These are phyloP conservation scores for Phoma sp. DNA, from an alignment of 2,329 filamentous ascomycete species.

Conservation along the genomic window DNA sequence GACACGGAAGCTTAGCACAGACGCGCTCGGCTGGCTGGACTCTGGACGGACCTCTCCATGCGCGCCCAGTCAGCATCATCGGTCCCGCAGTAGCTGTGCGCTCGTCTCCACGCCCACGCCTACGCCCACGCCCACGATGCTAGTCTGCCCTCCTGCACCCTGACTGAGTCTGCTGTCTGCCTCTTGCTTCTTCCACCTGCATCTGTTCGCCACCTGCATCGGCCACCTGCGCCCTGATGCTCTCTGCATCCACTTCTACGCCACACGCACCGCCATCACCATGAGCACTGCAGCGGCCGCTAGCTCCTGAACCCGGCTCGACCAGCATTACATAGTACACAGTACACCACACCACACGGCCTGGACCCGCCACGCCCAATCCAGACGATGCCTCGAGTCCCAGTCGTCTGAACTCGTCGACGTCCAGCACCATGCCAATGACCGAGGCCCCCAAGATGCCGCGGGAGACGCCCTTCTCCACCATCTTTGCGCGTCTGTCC, in stretches of 20 bases:
- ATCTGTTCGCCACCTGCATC: too few species aligned
- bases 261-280: background rate
- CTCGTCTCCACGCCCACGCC: background rate
- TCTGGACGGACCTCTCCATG: background rate
- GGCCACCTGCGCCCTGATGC: too few species aligned
- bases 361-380: constrained; percentile 2
- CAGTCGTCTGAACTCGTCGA: background rate
- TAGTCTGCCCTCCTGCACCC: background rate
- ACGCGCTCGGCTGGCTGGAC: background rate
- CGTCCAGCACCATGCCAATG: constrained; percentile 28
- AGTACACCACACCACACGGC: constrained; percentile 2
- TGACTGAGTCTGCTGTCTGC: background rate
- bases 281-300: constrained; percentile 2
- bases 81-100: constrained; percentile 9
- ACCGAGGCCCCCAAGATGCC: constrained; percentile 19
- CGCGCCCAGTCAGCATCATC: constrained; percentile 15
- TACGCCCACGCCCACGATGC: background rate
- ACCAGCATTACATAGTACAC: background rate
- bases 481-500: constrained; percentile 44
- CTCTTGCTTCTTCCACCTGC: too few species aligned
- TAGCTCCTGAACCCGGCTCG: background rate
- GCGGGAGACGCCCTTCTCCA: constrained; percentile 34
- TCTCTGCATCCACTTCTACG: too few species aligned
- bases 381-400: constrained; percentile 7
- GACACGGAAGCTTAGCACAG: background rate